Conservation (phyloP, 106 monocot genomes). For the Allium sativum region DNA sequence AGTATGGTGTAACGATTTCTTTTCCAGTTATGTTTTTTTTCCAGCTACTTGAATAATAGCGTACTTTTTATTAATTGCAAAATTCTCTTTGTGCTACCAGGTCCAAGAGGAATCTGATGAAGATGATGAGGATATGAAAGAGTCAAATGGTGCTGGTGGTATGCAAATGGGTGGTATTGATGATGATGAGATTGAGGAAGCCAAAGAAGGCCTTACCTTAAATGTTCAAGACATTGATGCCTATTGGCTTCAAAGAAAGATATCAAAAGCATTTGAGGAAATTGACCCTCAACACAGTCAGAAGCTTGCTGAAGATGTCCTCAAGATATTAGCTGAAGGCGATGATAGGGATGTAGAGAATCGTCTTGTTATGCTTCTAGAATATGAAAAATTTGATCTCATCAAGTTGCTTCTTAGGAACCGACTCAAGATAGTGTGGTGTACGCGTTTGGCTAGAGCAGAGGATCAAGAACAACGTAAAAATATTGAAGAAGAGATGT, state of each 20-base stretch:
- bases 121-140: constrained; percentile 68
- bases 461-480: constrained; percentile 87
- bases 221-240: constrained; percentile 99
- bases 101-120: constrained; percentile 82
- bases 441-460: constrained; percentile 84
- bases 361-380: constrained; percentile 71
- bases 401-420: constrained; percentile 84
- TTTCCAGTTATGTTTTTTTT: too few species aligned
- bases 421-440: constrained; percentile 94
- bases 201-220: constrained; percentile 48
- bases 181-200: constrained; percentile 80
- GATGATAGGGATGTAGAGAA: constrained; percentile 88
- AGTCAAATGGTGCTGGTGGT: constrained; percentile 36
- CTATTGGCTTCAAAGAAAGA: constrained; percentile 99
- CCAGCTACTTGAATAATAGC: too few species aligned
- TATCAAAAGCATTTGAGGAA: constrained; percentile 81
- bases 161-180: constrained; percentile 98
- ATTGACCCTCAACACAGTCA: constrained; percentile 83
- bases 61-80: neutral
- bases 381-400: constrained; percentile 91
- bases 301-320: constrained; percentile 82
- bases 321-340: constrained; percentile 67
- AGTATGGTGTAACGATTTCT: too few species aligned
- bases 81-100: constrained; percentile 17
- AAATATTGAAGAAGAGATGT: constrained; percentile 94